These are phyloP conservation scores for Hypoxylon sp. DNA, from an alignment of 2,329 filamentous ascomycete genomes.

Conservation along the genomic window DNA sequence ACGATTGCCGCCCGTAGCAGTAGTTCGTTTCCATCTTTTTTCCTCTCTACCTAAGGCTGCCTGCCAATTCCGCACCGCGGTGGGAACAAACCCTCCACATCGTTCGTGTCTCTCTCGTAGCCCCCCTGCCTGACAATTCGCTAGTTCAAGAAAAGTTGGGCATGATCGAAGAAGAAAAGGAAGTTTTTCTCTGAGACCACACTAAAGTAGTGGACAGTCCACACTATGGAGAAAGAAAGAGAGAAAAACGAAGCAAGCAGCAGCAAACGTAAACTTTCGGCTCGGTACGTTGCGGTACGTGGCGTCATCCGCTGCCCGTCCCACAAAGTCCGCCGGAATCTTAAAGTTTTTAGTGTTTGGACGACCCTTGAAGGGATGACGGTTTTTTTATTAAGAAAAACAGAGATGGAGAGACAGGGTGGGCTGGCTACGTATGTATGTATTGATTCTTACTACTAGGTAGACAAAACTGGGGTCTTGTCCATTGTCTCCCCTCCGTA, in stretches of 20 bases:
- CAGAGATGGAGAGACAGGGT: neutral
- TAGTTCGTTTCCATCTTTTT: neutral
- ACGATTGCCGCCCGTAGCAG: neutral
- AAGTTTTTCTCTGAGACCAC: neutral
- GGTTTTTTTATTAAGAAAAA: neutral
- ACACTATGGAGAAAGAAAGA: slow-evolving; percentile 32
- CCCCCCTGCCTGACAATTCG: neutral
- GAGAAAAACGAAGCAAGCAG: neutral
- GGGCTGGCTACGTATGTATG: neutral
- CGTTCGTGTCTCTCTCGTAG: neutral
- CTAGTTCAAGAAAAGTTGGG: slow-evolving; percentile 7
- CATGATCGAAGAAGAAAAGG: slow-evolving; percentile 8
- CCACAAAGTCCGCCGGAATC: slow-evolving; percentile 31
- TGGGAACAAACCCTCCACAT: neutral
- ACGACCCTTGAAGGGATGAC: slow-evolving; percentile 8
- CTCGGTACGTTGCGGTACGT: slow-evolving; percentile 44
- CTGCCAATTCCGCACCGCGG: neutral
- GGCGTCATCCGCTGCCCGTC: slow-evolving; percentile 42
- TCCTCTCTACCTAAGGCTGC: neutral
- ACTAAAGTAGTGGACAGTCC: slow-evolving; percentile 7
- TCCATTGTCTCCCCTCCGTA: neutral
- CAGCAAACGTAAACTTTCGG: slow-evolving; percentile 37
- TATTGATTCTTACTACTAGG: neutral
- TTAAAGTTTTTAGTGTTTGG: slow-evolving; percentile 25
- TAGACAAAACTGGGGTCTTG: neutral